Base-by-base conservation (phyloP, 805 yeast species). In the Lipomyces sp. region DNA sequence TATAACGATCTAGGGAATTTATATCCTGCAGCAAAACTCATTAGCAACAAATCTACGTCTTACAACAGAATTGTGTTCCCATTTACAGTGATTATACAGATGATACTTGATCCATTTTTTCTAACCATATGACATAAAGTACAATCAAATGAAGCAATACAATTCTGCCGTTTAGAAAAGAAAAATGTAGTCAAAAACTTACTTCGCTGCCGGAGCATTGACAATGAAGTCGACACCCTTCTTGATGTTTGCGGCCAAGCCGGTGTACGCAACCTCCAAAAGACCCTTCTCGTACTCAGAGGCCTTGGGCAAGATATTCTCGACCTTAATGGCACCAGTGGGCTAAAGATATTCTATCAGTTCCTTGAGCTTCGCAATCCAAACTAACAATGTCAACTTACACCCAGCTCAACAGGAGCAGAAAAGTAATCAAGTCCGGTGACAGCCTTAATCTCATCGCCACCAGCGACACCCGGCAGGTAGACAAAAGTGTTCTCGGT, bases 381-480 rank as follows among this genome's bases (percentile, higher is more conserved):
- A n/a, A n/a, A n/a, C n/a, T n/a, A n/a, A n/a, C n/a, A 24, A 33
- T 16, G 16, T 21, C 11, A 13, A 59, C 82, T 78, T 68, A 83
- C 84, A 63, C 98, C 98, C 66, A 91, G 82, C 65, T 95, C 86
- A 61, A 93, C 93, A 72, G 83, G 85, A 61, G 96, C 84, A 47
- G 98, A 89, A 79, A 93, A 93, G 86, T 88, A 93, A 59, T 88
- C 91, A 80, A 80, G 83, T 58, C 82, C 89, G 65, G 91, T 85
- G 69, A 96, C 97, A 75, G 88, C 95, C 77, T 82, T 81, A 81
- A 80, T 83, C 69, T 81, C 85, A 16, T 49, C 59, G 29, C 59
- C 59, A 16, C 59, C 59, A 39, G 73, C 79, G 71, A 83, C 86
- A 42, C 61, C 61, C 19, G 87, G 44, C n/a, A 58, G 48, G 28